Evolutionary conservation across 2,329 filamentous ascomycete genomes (phyloP).

Genomic region (Periconia sp.): DNA sequence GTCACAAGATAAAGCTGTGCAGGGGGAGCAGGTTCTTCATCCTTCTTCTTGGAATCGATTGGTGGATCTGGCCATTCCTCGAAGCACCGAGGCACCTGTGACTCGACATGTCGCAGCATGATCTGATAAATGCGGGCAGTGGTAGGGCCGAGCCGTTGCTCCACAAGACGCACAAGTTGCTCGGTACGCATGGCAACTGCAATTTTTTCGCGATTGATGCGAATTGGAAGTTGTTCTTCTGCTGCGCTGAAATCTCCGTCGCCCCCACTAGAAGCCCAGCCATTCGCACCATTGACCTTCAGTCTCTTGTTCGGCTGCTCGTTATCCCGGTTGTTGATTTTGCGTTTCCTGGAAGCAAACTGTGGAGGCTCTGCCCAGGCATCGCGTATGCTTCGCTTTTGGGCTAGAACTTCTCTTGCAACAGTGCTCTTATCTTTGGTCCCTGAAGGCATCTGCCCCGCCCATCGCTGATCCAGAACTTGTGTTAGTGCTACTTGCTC

Average conservation of each 20-base stretch:
- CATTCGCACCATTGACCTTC: constrained; percentile 29
- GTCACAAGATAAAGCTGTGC: constrained; percentile 38
- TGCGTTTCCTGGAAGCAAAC: constrained; percentile 20
- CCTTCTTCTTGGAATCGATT: constrained; percentile 20
- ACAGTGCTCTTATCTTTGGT: constrained; percentile 68
- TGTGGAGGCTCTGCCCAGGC: constrained; percentile 37
- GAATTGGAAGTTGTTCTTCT: constrained; percentile 71
- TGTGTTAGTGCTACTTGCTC: constrained; percentile 63
- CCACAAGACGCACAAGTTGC: constrained; percentile 71
- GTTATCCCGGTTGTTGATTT: constrained; percentile 17
- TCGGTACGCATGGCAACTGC: constrained; percentile 79
- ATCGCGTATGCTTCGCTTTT: constrained; percentile 54
- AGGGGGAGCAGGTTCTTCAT: constrained; percentile 13
- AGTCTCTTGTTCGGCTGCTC: constrained; percentile 32
- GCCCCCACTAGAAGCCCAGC: constrained; percentile 6
- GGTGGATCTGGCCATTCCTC: constrained; percentile 48
- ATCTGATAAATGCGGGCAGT: constrained; percentile 79
- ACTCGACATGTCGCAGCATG: constrained; percentile 70
- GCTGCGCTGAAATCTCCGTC: background rate
- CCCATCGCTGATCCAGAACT: constrained; percentile 58
- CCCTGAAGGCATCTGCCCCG: constrained; percentile 56
- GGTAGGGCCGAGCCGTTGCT: constrained; percentile 68
- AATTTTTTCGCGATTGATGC: constrained; percentile 84
- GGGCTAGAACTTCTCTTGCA: background rate
- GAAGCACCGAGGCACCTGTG: constrained; percentile 68